A percentile compares a stretch with the other conserved stretches of the same genome.
These are phyloP conservation scores for Pleurotus salmoneostramineus DNA, from an alignment of 768 basidiomycete genomes.

Conservation along the genomic window DNA sequence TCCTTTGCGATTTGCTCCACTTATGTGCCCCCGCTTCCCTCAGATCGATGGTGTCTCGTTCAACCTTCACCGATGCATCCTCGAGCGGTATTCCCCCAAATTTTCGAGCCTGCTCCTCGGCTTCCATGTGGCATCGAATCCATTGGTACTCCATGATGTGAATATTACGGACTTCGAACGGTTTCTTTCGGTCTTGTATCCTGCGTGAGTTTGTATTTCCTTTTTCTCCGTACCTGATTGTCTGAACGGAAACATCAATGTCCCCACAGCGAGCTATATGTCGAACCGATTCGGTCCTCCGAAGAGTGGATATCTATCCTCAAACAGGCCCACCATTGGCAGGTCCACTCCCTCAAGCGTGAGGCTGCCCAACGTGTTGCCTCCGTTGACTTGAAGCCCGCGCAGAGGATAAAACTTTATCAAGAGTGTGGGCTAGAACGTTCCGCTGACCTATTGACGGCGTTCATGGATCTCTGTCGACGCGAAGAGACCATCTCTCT, in stretches of 20 bases:
- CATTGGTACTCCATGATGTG: background rate
- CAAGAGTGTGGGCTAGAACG: background rate
- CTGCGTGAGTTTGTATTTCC: background rate
- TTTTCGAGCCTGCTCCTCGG: background rate
- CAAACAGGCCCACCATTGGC: slow-evolving; percentile 1
- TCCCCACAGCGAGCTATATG: background rate
- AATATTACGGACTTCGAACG: background rate
- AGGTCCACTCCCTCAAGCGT: background rate
- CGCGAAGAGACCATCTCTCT: background rate
- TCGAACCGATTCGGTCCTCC: background rate
- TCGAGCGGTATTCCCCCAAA: background rate
- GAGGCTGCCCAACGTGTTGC: background rate
- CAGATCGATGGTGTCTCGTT: background rate
- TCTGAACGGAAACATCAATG: background rate
- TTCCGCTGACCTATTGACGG: background rate
- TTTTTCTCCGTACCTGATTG: background rate
- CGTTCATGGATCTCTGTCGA: background rate
- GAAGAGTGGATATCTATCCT: slow-evolving; percentile 5
- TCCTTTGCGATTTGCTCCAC: too few species aligned
- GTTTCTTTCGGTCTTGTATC: slow-evolving; percentile 1
- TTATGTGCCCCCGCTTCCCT: too few species aligned
- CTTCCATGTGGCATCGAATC: background rate
- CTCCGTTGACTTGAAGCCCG: background rate
- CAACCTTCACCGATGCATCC: background rate
- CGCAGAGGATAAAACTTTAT: background rate